These are phyloP conservation scores for Daedaleopsis sinensis DNA, from an alignment of 768 basidiomycete species.

Conservation along the genomic window DNA sequence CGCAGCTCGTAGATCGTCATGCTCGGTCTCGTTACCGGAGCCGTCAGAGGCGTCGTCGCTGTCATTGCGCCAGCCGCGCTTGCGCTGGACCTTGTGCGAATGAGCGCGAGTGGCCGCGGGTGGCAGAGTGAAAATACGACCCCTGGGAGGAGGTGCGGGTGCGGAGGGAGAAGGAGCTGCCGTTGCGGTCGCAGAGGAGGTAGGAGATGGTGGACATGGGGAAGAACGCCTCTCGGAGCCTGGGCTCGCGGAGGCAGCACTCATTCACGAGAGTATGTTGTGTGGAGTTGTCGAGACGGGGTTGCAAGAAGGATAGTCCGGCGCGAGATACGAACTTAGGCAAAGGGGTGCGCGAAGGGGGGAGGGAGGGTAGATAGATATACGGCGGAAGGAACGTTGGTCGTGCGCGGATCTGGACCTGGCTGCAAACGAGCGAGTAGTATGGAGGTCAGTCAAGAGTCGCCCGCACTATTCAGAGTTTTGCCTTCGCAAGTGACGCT, in stretches of 20 bases:
- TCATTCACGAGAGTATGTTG: constrained; percentile 22
- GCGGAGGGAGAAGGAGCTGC: constrained; percentile 43
- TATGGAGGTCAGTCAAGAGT: background rate
- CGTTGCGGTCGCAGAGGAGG: constrained; percentile 45
- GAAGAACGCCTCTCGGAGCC: constrained; percentile 25
- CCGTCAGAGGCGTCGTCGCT: constrained; percentile 45
- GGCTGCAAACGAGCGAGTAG: background rate
- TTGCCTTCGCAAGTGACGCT: constrained; percentile 21
- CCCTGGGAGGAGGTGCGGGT: constrained; percentile 28
- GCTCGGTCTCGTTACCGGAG: constrained; percentile 46
- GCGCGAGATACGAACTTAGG: constrained; percentile 17
- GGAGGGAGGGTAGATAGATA: constrained; percentile 12
- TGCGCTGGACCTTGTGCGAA: constrained; percentile 31
- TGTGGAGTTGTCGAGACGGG: constrained; percentile 1
- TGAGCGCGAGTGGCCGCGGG: constrained; percentile 24
- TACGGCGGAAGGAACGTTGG: constrained; percentile 17
- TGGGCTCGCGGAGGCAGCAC: constrained; percentile 26
- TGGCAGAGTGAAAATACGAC: constrained; percentile 31
- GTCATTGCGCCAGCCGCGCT: constrained; percentile 29
- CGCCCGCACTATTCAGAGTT: constrained; percentile 7
- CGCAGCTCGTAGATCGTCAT: constrained; percentile 29
- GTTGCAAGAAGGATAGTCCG: constrained; percentile 1
- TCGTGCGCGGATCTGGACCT: constrained; percentile 14
- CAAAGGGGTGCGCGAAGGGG: constrained; percentile 9
- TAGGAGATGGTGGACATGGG: constrained; percentile 50